Conservation (phyloP, 345 rosid species). For the Camelina hispida region DNA sequence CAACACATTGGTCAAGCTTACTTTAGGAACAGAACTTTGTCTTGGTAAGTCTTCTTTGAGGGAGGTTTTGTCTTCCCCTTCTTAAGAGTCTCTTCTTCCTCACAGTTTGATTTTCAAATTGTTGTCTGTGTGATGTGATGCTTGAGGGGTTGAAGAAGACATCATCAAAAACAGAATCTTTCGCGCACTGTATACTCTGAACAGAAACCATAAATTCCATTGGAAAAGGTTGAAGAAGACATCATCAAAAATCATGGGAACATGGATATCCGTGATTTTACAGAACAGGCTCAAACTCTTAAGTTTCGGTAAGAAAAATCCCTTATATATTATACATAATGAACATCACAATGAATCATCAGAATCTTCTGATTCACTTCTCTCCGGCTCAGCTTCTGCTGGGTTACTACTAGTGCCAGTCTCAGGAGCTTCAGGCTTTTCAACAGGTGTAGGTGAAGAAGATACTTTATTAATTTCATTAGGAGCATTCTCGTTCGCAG, state of each 20-base stretch:
- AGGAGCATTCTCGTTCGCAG: slow-evolving; percentile 51
- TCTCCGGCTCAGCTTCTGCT: slow-evolving; percentile 56
- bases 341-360: slow-evolving; percentile 75
- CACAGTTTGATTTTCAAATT: too few species aligned
- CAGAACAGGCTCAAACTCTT: slow-evolving; percentile 2
- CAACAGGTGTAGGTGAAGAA: slow-evolving; percentile 50
- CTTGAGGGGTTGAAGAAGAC: too few species aligned
- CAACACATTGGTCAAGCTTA: too few species aligned
- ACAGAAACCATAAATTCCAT: background rate
- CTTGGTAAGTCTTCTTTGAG: too few species aligned
- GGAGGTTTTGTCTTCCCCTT: too few species aligned
- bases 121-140: too few species aligned
- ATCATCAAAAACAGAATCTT: background rate
- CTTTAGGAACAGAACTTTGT: too few species aligned
- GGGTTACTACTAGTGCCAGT: slow-evolving; percentile 47
- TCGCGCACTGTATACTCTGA: background rate
- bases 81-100: too few species aligned
- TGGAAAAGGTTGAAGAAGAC: background rate
- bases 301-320: background rate
- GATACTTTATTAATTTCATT: slow-evolving; percentile 58
- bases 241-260: slow-evolving; percentile 7
- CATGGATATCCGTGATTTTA: background rate
- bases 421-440: slow-evolving; percentile 68
- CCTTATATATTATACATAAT: too few species aligned
- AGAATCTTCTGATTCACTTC: slow-evolving; percentile 93